Conservation (phyloP, 202 grass and related monocot genomes). For the Setaria viridis region DNA sequence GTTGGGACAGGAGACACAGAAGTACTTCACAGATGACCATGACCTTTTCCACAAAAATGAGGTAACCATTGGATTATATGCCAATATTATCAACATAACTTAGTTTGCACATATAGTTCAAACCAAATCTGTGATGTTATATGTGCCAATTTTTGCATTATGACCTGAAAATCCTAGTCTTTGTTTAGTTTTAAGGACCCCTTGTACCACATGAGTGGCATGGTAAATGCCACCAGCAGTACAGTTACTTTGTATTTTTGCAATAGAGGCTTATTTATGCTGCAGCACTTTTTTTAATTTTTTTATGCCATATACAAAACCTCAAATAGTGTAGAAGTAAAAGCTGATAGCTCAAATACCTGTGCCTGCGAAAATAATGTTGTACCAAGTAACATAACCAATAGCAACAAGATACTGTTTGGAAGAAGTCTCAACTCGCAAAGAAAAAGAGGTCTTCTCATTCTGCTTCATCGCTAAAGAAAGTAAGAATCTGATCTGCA, state of each 20-base stretch:
- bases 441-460: neutral
- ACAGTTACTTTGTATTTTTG: constrained; percentile 23
- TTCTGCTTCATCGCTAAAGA: neutral
- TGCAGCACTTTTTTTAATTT: constrained; percentile 18
- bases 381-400: constrained; percentile 18
- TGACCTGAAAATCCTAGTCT: constrained; percentile 15
- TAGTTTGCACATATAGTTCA: neutral
- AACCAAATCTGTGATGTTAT: neutral
- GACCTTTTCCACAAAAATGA: constrained; percentile 93
- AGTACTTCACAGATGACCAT: constrained; percentile 88
- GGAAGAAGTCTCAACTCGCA: neutral
- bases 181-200: neutral
- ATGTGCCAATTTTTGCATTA: neutral
- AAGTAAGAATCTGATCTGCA: constrained; percentile 8
- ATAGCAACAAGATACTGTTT: constrained; percentile 10
- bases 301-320: constrained; percentile 14
- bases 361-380: neutral
- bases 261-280: constrained; percentile 12
- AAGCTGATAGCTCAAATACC: neutral
- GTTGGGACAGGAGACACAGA: constrained; percentile 75
- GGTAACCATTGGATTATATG: constrained; percentile 47
- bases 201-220: neutral
- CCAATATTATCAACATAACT: neutral
- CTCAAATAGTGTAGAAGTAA: constrained; percentile 3
- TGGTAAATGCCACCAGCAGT: constrained; percentile 25